These are phyloP conservation scores for Penicillium atrosanguineum DNA, from an alignment of 495 filamentous ascomycete species.

Conservation along the genomic window DNA sequence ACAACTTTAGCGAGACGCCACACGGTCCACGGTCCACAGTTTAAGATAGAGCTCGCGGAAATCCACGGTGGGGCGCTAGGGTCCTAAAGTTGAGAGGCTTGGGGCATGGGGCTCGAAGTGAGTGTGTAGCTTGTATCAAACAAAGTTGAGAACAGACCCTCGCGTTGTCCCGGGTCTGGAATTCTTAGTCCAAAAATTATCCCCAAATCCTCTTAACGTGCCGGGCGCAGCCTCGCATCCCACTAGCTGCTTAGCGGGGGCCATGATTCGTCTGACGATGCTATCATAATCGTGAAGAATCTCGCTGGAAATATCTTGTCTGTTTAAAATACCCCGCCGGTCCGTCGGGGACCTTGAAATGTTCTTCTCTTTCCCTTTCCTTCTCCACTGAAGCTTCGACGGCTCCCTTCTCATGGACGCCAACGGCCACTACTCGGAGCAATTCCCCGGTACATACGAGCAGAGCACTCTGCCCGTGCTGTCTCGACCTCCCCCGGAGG, in stretches of 20 bases:
- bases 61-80: neutral
- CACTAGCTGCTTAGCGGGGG: slow-evolving; percentile 16
- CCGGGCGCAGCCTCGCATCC: slow-evolving; percentile 12
- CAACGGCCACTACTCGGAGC: slow-evolving; percentile 18
- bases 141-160: slow-evolving; percentile 8
- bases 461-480: slow-evolving; percentile 28
- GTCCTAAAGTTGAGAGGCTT: neutral
- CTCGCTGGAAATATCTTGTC: neutral
- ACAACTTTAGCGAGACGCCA: neutral
- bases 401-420: slow-evolving; percentile 31
- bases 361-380: slow-evolving; percentile 13
- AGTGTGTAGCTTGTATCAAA: slow-evolving; percentile 2
- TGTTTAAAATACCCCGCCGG: slow-evolving; percentile 13
- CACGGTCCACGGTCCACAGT: neutral
- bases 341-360: slow-evolving; percentile 25
- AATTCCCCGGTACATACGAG: slow-evolving; percentile 21
- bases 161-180: neutral
- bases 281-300: slow-evolving; percentile 17
- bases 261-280: slow-evolving; percentile 9
- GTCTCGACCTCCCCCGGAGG: slow-evolving; percentile 18
- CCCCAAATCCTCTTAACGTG: neutral
- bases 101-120: neutral
- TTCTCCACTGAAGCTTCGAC: neutral
- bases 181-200: neutral
- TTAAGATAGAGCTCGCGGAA: neutral